Evolutionary conservation across 2,329 filamentous ascomycete genomes (phyloP).

Genomic region (Hypoxylon sp.): DNA sequence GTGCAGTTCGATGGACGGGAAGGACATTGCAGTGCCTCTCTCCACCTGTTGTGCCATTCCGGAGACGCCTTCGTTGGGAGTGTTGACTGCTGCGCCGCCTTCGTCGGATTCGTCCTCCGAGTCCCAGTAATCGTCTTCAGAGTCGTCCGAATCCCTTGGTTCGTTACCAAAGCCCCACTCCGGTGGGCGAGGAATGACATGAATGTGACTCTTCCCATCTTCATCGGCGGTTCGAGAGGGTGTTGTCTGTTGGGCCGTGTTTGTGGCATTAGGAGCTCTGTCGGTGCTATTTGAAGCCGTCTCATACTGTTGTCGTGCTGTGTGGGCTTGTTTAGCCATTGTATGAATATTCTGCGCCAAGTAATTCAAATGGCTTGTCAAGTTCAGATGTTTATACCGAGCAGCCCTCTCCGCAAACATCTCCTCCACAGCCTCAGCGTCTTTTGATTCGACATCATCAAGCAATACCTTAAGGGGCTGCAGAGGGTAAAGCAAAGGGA

Average conservation of each 20-base stretch:
- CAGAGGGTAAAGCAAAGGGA: slow-evolving; percentile 80
- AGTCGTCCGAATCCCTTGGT: slow-evolving; percentile 60
- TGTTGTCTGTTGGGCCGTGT: neutral
- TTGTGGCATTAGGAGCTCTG: neutral
- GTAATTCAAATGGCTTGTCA: slow-evolving; percentile 83
- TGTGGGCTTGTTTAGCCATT: slow-evolving; percentile 70
- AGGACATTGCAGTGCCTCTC: slow-evolving; percentile 81
- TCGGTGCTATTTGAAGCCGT: neutral
- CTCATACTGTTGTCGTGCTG: slow-evolving; percentile 40
- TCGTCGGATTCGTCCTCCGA: slow-evolving; percentile 64
- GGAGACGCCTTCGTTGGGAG: slow-evolving; percentile 42
- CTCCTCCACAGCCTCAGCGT: slow-evolving; percentile 74
- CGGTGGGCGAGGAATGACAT: slow-evolving; percentile 80
- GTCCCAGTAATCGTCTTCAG: slow-evolving; percentile 62
- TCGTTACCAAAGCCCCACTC: slow-evolving; percentile 75
- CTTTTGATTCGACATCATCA: slow-evolving; percentile 71
- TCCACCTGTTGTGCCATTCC: slow-evolving; percentile 64
- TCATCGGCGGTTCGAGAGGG: slow-evolving; percentile 47
- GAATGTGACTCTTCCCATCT: slow-evolving; percentile 74
- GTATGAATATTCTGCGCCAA: slow-evolving; percentile 78
- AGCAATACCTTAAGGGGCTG: slow-evolving; percentile 76
- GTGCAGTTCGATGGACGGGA: slow-evolving; percentile 82
- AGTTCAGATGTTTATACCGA: slow-evolving; percentile 70
- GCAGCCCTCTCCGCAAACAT: slow-evolving; percentile 73
- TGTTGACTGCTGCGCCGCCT: slow-evolving; percentile 59